These are phyloP conservation scores for Inga leiocalycina DNA, from an alignment of 306 rosid genomes.

Conservation along the genomic window DNA sequence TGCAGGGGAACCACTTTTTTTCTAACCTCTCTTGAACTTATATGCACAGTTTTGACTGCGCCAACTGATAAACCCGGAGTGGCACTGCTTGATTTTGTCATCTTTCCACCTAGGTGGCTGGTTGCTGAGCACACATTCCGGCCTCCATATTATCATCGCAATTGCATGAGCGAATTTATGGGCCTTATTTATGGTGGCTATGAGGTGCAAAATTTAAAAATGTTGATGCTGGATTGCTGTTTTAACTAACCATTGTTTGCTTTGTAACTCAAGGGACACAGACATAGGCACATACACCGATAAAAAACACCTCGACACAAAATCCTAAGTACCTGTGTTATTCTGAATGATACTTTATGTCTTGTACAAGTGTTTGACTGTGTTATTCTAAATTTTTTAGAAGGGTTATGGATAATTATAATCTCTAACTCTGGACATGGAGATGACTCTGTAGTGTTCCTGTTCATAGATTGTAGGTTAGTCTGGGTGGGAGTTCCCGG, in stretches of 20 bases:
- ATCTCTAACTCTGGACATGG: background rate
- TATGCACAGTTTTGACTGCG: constrained; percentile 77
- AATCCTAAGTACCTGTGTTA: background rate
- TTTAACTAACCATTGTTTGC: background rate
- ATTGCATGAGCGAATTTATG: constrained; percentile 98
- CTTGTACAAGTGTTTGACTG: background rate
- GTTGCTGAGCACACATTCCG: constrained; percentile 97
- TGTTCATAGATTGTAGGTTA: background rate
- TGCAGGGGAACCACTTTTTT: background rate
- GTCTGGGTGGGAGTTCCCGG: background rate
- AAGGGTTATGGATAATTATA: background rate
- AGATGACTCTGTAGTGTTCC: background rate
- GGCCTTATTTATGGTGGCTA: constrained; percentile 94
- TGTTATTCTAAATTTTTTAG: background rate
- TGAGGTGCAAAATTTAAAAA: constrained; percentile 53
- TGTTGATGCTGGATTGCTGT: background rate
- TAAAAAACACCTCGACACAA: background rate
- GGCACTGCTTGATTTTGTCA: constrained; percentile 90
- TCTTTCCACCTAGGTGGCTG: constrained; percentile 94
- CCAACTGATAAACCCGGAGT: constrained; percentile 93
- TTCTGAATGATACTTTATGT: background rate
- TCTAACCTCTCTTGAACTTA: constrained; percentile 16
- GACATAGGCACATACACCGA: background rate
- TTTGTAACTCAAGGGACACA: background rate
- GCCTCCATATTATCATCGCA: constrained; percentile 98